phyloP scores from a whole-genome alignment of 805 yeast genomes.

The Starmerella bacillaris region DNA sequence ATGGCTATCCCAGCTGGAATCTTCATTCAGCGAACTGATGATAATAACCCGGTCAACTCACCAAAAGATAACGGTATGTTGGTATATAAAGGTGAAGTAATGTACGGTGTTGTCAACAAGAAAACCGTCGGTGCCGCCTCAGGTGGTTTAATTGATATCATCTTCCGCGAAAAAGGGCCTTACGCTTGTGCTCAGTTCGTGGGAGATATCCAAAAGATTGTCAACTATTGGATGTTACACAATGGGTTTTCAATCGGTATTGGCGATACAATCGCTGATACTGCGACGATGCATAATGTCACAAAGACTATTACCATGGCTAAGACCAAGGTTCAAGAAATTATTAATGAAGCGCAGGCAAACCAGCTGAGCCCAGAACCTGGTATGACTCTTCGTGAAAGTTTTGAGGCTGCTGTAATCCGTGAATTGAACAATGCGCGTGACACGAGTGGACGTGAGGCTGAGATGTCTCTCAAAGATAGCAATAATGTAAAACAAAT shows the following conservation, averaged over 20 bases:
- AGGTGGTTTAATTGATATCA: constrained; percentile 94
- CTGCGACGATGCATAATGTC: constrained; percentile 84
- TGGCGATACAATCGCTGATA: constrained; percentile 98
- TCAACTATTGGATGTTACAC: constrained; percentile 89
- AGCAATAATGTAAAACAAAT: constrained; percentile 93
- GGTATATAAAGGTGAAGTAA: constrained; percentile 83
- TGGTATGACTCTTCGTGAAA: constrained; percentile 98
- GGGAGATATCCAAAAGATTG: constrained; percentile 85
- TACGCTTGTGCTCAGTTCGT: constrained; percentile 73
- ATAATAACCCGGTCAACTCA: constrained; percentile 59
- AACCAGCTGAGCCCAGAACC: constrained; percentile 86
- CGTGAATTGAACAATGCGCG: constrained; percentile 93
- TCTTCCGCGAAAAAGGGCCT: constrained; percentile 95
- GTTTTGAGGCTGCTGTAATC: constrained; percentile 92
- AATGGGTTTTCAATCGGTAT: constrained; percentile 97
- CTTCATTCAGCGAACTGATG: constrained; percentile 85
- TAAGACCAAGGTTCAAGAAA: constrained; percentile 83
- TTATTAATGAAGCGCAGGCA: constrained; percentile 78
- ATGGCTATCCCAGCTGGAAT: constrained; percentile 92
- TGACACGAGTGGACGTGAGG: constrained; percentile 97
- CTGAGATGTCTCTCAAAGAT: constrained; percentile 89
- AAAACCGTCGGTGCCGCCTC: constrained; percentile 97
- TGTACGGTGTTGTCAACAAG: constrained; percentile 96
- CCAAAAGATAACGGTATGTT: constrained; percentile 94
- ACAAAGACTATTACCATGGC: constrained; percentile 88